Evolutionary conservation across 192 early-diverging fungal genomes (phyloP).

Genomic region (Podila verticillata): DNA sequence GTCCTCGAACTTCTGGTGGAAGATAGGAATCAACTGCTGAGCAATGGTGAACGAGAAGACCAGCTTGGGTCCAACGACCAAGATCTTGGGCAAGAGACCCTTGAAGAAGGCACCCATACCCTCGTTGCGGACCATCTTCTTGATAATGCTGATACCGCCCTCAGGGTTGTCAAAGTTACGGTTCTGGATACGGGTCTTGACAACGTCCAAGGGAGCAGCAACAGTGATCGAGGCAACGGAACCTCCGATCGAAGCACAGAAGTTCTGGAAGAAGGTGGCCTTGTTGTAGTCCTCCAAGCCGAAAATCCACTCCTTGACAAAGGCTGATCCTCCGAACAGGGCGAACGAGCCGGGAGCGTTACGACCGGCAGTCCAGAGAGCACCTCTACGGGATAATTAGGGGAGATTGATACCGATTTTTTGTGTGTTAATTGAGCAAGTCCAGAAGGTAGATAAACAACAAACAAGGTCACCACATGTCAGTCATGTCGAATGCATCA

Average conservation of each 20-base stretch:
- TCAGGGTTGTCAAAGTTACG: conserved; percentile 88
- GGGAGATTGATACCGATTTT: background rate
- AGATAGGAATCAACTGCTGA: conserved; percentile 90
- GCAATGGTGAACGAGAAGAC: conserved; percentile 98
- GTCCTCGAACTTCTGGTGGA: conserved; percentile 63
- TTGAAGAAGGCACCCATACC: conserved; percentile 96
- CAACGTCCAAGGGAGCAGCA: conserved; percentile 96
- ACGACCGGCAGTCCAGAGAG: conserved; percentile 95
- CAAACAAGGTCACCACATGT: too few species aligned
- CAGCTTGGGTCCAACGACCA: conserved; percentile 95
- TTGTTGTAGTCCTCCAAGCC: conserved; percentile 89
- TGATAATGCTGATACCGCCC: conserved; percentile 87
- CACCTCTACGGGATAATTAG: conserved; percentile 65
- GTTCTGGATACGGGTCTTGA: conserved; percentile 99
- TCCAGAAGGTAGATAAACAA: too few species aligned
- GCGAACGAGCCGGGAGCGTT: conserved; percentile 99
- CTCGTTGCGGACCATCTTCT: conserved; percentile 91
- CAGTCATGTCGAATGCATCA: background rate
- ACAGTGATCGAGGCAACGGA: conserved; percentile 94
- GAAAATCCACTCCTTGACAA: conserved; percentile 95
- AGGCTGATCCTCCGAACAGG: conserved; percentile 91
- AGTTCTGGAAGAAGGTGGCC: conserved; percentile 99
- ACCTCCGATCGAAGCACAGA: conserved; percentile 94
- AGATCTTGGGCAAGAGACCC: conserved; percentile 88
- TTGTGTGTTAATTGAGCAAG: background rate